Percentiles rank a stretch among this genome's conserved stretches.
Evolutionary conservation across 257 asterid genomes (phyloP).

Genomic region (Forsythia viridissima): DNA sequence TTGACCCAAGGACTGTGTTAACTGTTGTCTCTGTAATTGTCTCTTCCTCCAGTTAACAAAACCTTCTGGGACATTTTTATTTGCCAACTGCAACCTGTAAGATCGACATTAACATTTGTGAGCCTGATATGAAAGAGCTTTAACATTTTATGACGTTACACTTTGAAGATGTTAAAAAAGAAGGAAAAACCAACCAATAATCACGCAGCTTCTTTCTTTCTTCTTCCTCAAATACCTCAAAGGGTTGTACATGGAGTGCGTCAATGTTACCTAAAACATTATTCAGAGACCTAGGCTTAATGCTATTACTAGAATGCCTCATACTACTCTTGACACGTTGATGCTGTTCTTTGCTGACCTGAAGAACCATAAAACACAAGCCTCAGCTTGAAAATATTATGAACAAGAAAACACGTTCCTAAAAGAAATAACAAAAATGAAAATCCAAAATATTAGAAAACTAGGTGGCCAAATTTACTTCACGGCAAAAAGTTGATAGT

Average conservation of each 20-base stretch:
- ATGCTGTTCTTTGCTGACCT: conserved; percentile 95
- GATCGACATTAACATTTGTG: conserved; percentile 7
- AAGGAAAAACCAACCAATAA: conserved; percentile 64
- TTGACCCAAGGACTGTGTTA: conserved; percentile 51
- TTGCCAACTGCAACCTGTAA: conserved; percentile 76
- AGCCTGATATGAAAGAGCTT: conserved; percentile 20
- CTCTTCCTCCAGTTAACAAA: conserved; percentile 58
- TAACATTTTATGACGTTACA: conserved; percentile 6
- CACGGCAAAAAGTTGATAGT: not conserved
- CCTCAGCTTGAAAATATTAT: not conserved
- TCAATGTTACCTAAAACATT: conserved; percentile 79
- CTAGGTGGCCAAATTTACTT: not conserved
- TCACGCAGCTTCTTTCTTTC: conserved; percentile 77
- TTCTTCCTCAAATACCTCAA: conserved; percentile 91
- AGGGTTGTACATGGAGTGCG: conserved; percentile 73
- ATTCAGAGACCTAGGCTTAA: conserved; percentile 67
- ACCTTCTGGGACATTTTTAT: conserved; percentile 59
- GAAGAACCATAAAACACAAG: conserved; percentile 31
- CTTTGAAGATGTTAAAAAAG: not conserved
- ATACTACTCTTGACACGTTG: conserved; percentile 79
- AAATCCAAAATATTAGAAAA: conserved; percentile 15
- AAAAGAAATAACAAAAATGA: not conserved
- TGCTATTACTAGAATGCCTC: conserved; percentile 69
- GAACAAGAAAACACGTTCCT: conserved; percentile 11
- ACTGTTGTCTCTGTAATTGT: conserved; percentile 44